phyloP scores from a whole-genome alignment of 306 rosid species.

The Acmispon strigosus region DNA sequence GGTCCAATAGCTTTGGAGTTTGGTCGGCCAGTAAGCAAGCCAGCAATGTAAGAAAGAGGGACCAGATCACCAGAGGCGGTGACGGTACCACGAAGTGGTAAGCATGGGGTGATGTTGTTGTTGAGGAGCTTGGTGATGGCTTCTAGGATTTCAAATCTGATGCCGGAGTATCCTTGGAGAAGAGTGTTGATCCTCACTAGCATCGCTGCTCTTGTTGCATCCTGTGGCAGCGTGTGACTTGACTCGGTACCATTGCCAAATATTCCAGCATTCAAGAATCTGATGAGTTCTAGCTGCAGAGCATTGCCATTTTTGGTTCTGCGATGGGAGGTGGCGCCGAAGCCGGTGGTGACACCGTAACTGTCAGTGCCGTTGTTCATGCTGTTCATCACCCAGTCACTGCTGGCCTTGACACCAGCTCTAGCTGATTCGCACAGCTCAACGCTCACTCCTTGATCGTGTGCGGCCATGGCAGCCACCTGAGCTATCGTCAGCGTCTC shows the following conservation, averaged over 20 bases:
- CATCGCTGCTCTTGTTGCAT: slow-evolving; percentile 78
- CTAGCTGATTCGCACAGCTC: slow-evolving; percentile 63
- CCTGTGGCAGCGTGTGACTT: slow-evolving; percentile 49
- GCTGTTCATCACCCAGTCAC: slow-evolving; percentile 87
- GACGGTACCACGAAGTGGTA: slow-evolving; percentile 87
- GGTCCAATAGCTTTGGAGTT: slow-evolving; percentile 70
- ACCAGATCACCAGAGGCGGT: slow-evolving; percentile 85
- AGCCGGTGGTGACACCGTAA: slow-evolving; percentile 90
- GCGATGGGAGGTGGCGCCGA: slow-evolving; percentile 90
- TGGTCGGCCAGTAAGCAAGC: slow-evolving; percentile 66
- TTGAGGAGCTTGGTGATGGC: slow-evolving; percentile 69
- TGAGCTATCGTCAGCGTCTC: slow-evolving; percentile 66
- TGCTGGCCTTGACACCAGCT: slow-evolving; percentile 83
- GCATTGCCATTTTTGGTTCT: slow-evolving; percentile 86
- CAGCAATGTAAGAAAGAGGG: slow-evolving; percentile 86
- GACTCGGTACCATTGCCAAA: slow-evolving; percentile 71
- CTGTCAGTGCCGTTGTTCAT: slow-evolving; percentile 73
- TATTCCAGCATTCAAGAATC: slow-evolving; percentile 86
- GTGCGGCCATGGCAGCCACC: slow-evolving; percentile 71
- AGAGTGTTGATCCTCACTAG: slow-evolving; percentile 82
- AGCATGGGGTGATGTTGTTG: slow-evolving; percentile 64
- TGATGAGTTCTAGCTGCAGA: slow-evolving; percentile 69
- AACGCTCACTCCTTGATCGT: slow-evolving; percentile 31
- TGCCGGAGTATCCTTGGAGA: slow-evolving; percentile 94
- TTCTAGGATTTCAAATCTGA: slow-evolving; percentile 79